Conservation (phyloP, 2,329 filamentous ascomycete genomes). For the Hortaea sp. region DNA sequence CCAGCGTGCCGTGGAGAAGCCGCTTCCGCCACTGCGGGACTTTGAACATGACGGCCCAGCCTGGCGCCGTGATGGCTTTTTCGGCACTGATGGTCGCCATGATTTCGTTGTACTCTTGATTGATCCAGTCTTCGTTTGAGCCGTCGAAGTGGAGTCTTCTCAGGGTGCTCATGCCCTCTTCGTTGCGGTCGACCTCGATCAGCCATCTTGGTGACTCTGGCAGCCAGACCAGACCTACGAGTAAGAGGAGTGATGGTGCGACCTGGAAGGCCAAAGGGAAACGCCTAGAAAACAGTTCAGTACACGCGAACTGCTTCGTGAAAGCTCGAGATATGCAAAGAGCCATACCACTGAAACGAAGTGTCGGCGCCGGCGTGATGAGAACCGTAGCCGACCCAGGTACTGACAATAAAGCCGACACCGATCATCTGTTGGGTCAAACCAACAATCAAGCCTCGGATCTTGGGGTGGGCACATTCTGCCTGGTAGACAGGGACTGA, state of each 20-base stretch:
- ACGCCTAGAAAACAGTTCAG: slow-evolving; percentile 16
- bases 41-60: slow-evolving; percentile 49
- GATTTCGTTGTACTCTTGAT: slow-evolving; percentile 50
- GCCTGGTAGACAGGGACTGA: slow-evolving; percentile 46
- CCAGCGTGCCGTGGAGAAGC: slow-evolving; percentile 50
- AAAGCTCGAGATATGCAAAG: slow-evolving; percentile 5
- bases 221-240: slow-evolving; percentile 29
- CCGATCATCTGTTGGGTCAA: slow-evolving; percentile 49
- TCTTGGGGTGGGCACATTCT: slow-evolving; percentile 30
- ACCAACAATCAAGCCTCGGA: slow-evolving; percentile 31
- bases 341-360: slow-evolving; percentile 29
- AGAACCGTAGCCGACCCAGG: slow-evolving; percentile 42
- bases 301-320: too few species aligned
- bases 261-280: slow-evolving; percentile 37
- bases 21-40: slow-evolving; percentile 51
- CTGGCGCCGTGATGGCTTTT: slow-evolving; percentile 42
- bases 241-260: slow-evolving; percentile 30
- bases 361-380: slow-evolving; percentile 29
- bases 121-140: slow-evolving; percentile 47
- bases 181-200: slow-evolving; percentile 29
- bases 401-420: slow-evolving; percentile 47
- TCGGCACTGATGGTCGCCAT: slow-evolving; percentile 52
- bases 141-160: slow-evolving; percentile 46
- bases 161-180: slow-evolving; percentile 13
- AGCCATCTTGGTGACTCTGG: slow-evolving; percentile 37